Evolutionary conservation across 2,329 filamentous ascomycete species (phyloP).

Genomic region (Graphilbum sp.): DNA sequence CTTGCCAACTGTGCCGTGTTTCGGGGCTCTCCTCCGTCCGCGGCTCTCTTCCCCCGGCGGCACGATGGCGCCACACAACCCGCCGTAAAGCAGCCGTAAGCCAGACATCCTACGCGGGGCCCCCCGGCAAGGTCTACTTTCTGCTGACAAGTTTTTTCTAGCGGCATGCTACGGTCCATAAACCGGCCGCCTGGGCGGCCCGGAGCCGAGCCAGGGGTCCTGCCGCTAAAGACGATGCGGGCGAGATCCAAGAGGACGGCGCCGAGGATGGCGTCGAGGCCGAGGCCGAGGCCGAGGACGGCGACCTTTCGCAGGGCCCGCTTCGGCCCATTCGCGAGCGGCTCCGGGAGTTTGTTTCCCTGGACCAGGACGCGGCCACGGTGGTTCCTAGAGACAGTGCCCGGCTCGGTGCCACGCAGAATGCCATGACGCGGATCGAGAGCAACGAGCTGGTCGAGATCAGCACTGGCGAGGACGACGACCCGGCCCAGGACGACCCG

Average conservation of each 20-base stretch:
- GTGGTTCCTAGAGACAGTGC: constrained; percentile 12
- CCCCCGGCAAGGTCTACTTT: too few species aligned
- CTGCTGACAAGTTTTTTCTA: too few species aligned
- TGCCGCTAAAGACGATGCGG: too few species aligned
- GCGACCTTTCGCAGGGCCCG: neutral
- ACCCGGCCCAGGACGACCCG: neutral
- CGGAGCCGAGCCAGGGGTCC: too few species aligned
- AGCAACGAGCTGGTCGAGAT: constrained; percentile 15
- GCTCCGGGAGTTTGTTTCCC: constrained; percentile 17
- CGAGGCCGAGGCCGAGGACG: neutral
- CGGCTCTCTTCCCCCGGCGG: too few species aligned
- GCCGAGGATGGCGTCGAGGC: neutral
- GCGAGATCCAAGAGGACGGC: neutral
- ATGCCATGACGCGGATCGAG: constrained; percentile 20
- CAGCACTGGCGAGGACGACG: constrained; percentile 5
- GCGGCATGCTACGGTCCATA: too few species aligned
- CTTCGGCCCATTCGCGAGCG: constrained; percentile 20
- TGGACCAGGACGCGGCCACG: neutral
- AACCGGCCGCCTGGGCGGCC: too few species aligned
- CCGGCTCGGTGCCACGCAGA: constrained; percentile 14
- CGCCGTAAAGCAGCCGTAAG: too few species aligned
- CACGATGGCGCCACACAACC: too few species aligned
- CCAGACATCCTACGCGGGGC: too few species aligned
- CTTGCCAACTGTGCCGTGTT: neutral
- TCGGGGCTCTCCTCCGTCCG: neutral